Base-by-base conservation (phyloP, 192 early-diverging fungal genomes). In the Ramicandelaber brevisporus region DNA sequence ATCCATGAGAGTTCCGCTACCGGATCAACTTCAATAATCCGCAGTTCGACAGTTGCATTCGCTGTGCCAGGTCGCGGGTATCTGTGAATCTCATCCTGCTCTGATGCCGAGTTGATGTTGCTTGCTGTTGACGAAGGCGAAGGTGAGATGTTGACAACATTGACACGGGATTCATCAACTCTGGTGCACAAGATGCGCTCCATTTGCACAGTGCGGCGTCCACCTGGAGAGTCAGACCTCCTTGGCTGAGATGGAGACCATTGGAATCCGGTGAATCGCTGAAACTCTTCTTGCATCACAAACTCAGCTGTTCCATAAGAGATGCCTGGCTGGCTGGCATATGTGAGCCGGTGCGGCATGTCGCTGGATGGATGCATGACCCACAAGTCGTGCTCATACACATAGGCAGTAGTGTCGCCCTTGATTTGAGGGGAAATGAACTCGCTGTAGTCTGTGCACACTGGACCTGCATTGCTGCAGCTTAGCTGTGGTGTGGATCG, bases 211-310 rank as follows among this genome's bases (percentile, higher is more conserved):
- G 5, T 6, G 3, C 16, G 10, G n/a, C n/a, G n/a, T n/a, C n/a
- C n/a, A n/a, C n/a, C n/a, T n/a, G n/a, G n/a, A n/a, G n/a, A n/a
- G n/a, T n/a, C n/a, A n/a, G n/a, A n/a, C n/a, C n/a, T n/a, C n/a
- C n/a, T n/a, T n/a, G n/a, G n/a, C 11, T 31, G 2, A 2, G 21
- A 10, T 15, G 26, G 27, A 2, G 20, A 28, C 40, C 40, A 42
- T 23, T 36, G 36, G 4, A 42, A 15, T 1, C 40, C 40, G 0
- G 40, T 26, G 1, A 29, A 11, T 1, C 40, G 33, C 8, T 34
- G 33, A 6, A 42, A 25, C 29, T 42, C 40, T 30, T 42, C 40
- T 15, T 42, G 33, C 33, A 42, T 36, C 29, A 34, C 7, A 5
- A 27, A 10, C 4, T 42, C 40, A 28, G 36, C 40, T 2, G 29